Conservation (phyloP, 2,329 filamentous ascomycete species). For the Cladobotryum mycophilum region DNA sequence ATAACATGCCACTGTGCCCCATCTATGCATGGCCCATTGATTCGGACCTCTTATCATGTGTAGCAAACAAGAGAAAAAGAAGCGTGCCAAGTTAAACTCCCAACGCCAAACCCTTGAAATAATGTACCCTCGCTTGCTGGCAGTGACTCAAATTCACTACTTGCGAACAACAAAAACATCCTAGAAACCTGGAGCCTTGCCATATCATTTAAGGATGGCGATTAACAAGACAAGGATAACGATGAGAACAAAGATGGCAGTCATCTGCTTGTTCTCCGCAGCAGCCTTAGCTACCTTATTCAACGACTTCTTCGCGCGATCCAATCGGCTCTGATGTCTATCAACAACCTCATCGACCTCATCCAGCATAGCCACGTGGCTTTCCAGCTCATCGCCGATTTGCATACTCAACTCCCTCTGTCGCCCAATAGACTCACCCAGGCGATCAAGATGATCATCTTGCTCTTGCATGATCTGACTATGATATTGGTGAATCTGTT, state of each 20-base stretch:
- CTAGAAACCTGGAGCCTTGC: neutral
- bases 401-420: conserved; percentile 91
- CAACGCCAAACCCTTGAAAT: neutral
- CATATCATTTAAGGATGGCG: conserved; percentile 63
- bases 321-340: conserved; percentile 68
- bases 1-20: neutral
- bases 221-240: conserved; percentile 78
- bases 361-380: conserved; percentile 81
- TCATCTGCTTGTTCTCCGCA: conserved; percentile 82
- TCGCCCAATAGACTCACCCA: conserved; percentile 80
- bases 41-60: neutral
- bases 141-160: neutral
- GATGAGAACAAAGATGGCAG: conserved; percentile 73
- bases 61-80: neutral
- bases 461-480: conserved; percentile 75
- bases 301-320: conserved; percentile 66
- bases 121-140: neutral
- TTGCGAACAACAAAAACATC: too few species aligned
- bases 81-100: neutral
- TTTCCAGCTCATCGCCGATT: conserved; percentile 92
- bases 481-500: conserved; percentile 84
- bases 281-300: conserved; percentile 67
- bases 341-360: conserved; percentile 81
- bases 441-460: conserved; percentile 82
- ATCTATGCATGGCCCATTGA: neutral